phyloP scores from a whole-genome alignment of 805 yeast genomes.

The Starmera amethionina region DNA sequence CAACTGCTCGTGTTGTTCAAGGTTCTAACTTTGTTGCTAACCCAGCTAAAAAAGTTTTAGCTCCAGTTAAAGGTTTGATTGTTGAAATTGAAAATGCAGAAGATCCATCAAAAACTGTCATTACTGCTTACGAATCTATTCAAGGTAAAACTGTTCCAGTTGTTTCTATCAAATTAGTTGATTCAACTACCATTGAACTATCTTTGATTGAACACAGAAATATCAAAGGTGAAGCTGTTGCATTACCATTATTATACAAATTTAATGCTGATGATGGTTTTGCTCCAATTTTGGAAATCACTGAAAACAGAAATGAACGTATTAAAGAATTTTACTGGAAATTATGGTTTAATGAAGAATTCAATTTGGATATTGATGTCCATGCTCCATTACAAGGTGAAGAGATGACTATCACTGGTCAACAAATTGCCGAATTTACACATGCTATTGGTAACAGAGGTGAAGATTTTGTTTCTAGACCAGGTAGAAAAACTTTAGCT shows the following conservation, averaged over 20 bases:
- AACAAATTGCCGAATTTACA: conserved; percentile 83
- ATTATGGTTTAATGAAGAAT: conserved; percentile 77
- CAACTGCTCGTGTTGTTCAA: conserved; percentile 75
- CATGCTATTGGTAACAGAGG: conserved; percentile 96
- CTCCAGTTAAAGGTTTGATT: conserved; percentile 58
- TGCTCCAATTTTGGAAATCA: conserved; percentile 86
- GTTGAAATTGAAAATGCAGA: conserved; percentile 50
- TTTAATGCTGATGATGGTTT: conserved; percentile 86
- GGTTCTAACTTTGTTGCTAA: conserved; percentile 70
- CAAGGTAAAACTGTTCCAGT: conserved; percentile 64
- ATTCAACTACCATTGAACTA: conserved; percentile 49
- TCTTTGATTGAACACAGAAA: conserved; percentile 83
- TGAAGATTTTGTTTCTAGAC: conserved; percentile 88
- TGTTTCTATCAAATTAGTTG: conserved; percentile 47
- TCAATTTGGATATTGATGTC: conserved; percentile 57
- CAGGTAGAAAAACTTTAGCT: conserved; percentile 76
- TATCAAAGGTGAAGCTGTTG: conserved; percentile 62
- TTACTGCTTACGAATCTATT: conserved; percentile 60
- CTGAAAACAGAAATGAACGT: conserved; percentile 84
- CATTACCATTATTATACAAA: conserved; percentile 67
- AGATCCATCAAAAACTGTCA: conserved; percentile 42
- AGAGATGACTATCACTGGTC: conserved; percentile 54
- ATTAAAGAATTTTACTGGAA: conserved; percentile 97
- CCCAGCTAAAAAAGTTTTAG: conserved; percentile 71
- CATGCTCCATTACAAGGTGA: conserved; percentile 63